These are phyloP conservation scores for Hypoxylon perforatum DNA, from an alignment of 495 filamentous ascomycete species.

Conservation along the genomic window DNA sequence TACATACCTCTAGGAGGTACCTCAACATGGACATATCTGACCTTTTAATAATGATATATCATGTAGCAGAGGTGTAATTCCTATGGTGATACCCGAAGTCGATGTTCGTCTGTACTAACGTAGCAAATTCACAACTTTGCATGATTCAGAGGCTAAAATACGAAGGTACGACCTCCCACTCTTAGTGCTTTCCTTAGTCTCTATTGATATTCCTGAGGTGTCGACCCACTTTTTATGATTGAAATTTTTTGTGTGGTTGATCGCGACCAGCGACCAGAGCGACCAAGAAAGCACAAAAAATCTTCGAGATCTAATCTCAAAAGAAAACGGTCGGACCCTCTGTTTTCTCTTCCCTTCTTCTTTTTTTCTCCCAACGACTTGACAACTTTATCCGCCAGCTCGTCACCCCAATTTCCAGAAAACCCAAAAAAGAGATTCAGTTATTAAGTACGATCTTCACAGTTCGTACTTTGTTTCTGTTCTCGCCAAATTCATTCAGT, in stretches of 20 bases:
- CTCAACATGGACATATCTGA: too few species aligned
- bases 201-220: neutral
- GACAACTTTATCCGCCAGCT: constrained; percentile 51
- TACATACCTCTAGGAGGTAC: too few species aligned
- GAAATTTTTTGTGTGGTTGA: constrained; percentile 46
- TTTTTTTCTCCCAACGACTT: constrained; percentile 42
- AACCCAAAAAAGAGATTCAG: constrained; percentile 49
- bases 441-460: constrained; percentile 45
- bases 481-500: constrained; percentile 59
- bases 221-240: constrained; percentile 27
- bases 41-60: too few species aligned
- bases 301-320: constrained; percentile 38
- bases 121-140: too few species aligned
- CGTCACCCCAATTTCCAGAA: constrained; percentile 38
- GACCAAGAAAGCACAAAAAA: constrained; percentile 44
- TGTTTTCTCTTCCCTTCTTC: constrained; percentile 25
- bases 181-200: neutral
- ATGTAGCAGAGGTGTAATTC: too few species aligned
- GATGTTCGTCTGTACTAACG: too few species aligned
- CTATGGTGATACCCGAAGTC: too few species aligned
- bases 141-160: too few species aligned
- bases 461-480: constrained; percentile 49
- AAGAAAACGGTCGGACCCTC: constrained; percentile 37
- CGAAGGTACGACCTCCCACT: too few species aligned
- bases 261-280: constrained; percentile 38